Base-by-base conservation (phyloP, 2,329 filamentous ascomycete genomes). In the Fusarium bactridioides region DNA sequence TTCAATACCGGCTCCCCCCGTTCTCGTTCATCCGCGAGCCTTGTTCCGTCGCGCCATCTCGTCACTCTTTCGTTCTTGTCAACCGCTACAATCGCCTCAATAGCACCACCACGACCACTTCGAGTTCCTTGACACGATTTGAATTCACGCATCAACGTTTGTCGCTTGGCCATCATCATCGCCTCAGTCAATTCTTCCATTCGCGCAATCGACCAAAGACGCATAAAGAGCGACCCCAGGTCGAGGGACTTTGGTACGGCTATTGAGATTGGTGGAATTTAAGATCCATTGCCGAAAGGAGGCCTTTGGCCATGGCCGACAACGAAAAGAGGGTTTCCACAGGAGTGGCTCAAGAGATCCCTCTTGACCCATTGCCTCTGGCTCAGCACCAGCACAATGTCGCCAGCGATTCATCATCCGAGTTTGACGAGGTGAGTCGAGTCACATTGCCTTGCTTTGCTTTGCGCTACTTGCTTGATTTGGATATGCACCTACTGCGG, bases 231-330 rank as follows among this genome's bases (percentile, higher is more conserved):
- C 54, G 43, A 68, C 62, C 61, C 48, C 38, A 50, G 53, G 69
- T 60, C 55, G 41, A 64, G 55, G 44, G 44, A 53, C 29, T 59
- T 51, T 29, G 50, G 58, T 53, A 67, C 64, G 31, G 50, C 19
- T 25, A 54, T 41, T 54, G 41, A 64, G 63, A 63, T 63, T 77
- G 75, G 72, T 69, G 73, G 68, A 71, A 67, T 70, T 68, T 67
- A 69, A 67, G 67, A 69, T 47, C 13, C 54, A 57, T 59, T 61
- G 54, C 63, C 67, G 53, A 64, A 69, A 67, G 51, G 61, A 54
- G 76, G 76, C 75, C 67, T 59, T 68, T 70, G 73, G 77, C 75
- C 78, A 80, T 80, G 78, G 74, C 73, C 71, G 76, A 75, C 53
- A 78, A 78, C 62, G 78, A 79, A 72, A 80, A 80, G 73, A 73